Evolutionary conservation across 768 basidiomycete genomes (phyloP).

Genomic region (Panellus pusillus): DNA sequence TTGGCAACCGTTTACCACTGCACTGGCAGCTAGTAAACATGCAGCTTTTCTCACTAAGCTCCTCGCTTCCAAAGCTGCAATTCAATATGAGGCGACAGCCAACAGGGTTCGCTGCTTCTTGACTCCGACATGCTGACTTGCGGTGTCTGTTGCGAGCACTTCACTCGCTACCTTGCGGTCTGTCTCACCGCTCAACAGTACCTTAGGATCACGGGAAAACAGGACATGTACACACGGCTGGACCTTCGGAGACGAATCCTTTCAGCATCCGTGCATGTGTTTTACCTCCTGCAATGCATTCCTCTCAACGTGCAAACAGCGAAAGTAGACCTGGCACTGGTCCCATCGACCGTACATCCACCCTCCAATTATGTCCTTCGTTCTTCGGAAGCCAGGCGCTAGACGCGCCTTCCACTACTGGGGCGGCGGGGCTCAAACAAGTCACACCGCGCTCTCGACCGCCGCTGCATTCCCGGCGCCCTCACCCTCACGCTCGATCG

Average conservation of each 20-base stretch:
- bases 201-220: not conserved
- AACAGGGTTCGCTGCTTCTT: too few relatives aligned
- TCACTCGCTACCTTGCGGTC: slow-evolving; percentile 65
- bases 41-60: too few relatives aligned
- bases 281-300: not conserved
- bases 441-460: not conserved
- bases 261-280: slow-evolving; percentile 50
- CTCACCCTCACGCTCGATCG: not conserved
- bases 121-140: slow-evolving; percentile 46
- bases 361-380: slow-evolving; percentile 57
- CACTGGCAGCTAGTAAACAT: too few relatives aligned
- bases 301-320: slow-evolving; percentile 30
- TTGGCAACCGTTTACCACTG: too few relatives aligned
- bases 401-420: slow-evolving; percentile 11
- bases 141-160: slow-evolving; percentile 57
- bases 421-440: too few relatives aligned
- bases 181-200: slow-evolving; percentile 21
- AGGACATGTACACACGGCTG: slow-evolving; percentile 60
- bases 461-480: not conserved
- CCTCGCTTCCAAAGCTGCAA: too few relatives aligned
- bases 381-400: slow-evolving; percentile 40
- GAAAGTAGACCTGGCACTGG: slow-evolving; percentile 44
- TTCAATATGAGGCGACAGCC: too few relatives aligned
- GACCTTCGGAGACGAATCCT: slow-evolving; percentile 46
- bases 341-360: slow-evolving; percentile 56